Conservation (phyloP, 2,329 filamentous ascomycete genomes). For the Alternaria sp. region DNA sequence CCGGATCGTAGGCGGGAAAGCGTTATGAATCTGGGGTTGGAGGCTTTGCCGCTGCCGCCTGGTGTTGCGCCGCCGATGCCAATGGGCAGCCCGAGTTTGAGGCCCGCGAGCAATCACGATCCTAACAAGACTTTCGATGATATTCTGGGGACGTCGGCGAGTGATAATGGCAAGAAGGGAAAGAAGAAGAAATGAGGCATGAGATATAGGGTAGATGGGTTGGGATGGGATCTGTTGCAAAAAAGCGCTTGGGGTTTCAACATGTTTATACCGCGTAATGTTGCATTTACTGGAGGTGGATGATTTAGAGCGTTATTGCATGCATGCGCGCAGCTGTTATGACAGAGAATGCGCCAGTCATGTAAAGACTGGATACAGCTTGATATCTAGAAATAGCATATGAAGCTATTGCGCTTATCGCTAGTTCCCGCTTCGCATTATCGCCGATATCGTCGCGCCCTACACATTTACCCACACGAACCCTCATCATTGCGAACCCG, state of each 20-base stretch:
- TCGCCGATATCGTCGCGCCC: conserved; percentile 23
- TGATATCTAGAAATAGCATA: not conserved
- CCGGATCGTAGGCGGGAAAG: conserved; percentile 49
- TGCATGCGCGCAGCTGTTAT: not conserved
- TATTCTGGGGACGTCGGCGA: conserved; percentile 48
- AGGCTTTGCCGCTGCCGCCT: conserved; percentile 54
- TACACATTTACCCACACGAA: conserved; percentile 13
- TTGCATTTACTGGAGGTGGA: not conserved
- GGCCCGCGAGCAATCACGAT: conserved; percentile 44
- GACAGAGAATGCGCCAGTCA: too few species aligned
- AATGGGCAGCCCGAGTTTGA: conserved; percentile 25
- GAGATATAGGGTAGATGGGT: not conserved
- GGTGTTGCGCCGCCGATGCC: conserved; percentile 49
- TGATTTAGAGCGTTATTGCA: conserved; percentile 8
- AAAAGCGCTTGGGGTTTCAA: not conserved
- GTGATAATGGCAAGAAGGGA: conserved; percentile 34
- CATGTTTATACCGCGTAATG: not conserved
- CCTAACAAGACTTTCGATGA: conserved; percentile 58
- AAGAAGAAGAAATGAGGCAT: conserved; percentile 36
- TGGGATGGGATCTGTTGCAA: conserved; percentile 1
- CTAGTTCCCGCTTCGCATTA: conserved; percentile 17
- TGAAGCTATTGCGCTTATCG: not conserved
- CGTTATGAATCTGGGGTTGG: conserved; percentile 54
- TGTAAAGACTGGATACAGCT: too few species aligned
- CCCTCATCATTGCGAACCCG: conserved; percentile 1